Evolutionary conservation across 1,139 yeast genomes (phyloP).

Genomic region (Sugiyamaella novakii): DNA sequence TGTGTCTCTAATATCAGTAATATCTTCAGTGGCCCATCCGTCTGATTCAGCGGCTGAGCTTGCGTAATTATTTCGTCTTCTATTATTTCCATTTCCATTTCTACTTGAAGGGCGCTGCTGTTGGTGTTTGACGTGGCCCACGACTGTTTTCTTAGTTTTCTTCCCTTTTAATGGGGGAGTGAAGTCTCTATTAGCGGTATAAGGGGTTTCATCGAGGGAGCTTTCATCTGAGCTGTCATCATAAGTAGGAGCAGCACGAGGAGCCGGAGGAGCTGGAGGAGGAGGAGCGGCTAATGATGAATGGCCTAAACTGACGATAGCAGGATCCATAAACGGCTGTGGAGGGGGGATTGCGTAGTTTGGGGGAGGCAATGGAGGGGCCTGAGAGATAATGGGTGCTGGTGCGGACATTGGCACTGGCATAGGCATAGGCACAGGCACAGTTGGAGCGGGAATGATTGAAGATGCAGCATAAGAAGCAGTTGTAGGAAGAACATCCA

Average conservation of each 20-base stretch:
- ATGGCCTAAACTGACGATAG: conserved; percentile 28
- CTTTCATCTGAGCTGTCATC: conserved; percentile 16
- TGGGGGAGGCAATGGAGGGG: conserved; percentile 20
- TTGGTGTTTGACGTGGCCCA: conserved; percentile 2
- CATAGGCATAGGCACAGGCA: conserved; percentile 8
- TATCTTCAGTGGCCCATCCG: conserved; percentile 60
- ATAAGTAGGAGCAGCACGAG: conserved; percentile 1
- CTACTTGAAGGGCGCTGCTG: conserved; percentile 5
- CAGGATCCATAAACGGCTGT: conserved; percentile 35
- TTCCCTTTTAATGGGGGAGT: conserved; percentile 4
- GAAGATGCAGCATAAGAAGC: conserved; percentile 4
- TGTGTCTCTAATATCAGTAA: conserved; percentile 46
- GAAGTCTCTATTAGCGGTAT: conserved; percentile 18
- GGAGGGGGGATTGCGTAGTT: conserved; percentile 3
- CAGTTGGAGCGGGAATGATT: conserved; percentile 8
- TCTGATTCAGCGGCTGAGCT: conserved; percentile 18
- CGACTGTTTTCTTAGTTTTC: conserved; percentile 10
- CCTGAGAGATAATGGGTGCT: conserved; percentile 1
- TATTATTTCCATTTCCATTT: background rate
- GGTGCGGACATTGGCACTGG: conserved; percentile 6
- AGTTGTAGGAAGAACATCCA: conserved; percentile 35
- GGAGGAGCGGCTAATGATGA: conserved; percentile 27
- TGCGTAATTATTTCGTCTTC: background rate
- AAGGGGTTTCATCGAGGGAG: conserved; percentile 21
- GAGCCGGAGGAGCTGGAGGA: background rate